A percentile compares a stretch with the other conserved stretches of the same genome.
Evolutionary conservation across 805 yeast species (phyloP).

Genomic region (Metschnikowia gelsemii): DNA sequence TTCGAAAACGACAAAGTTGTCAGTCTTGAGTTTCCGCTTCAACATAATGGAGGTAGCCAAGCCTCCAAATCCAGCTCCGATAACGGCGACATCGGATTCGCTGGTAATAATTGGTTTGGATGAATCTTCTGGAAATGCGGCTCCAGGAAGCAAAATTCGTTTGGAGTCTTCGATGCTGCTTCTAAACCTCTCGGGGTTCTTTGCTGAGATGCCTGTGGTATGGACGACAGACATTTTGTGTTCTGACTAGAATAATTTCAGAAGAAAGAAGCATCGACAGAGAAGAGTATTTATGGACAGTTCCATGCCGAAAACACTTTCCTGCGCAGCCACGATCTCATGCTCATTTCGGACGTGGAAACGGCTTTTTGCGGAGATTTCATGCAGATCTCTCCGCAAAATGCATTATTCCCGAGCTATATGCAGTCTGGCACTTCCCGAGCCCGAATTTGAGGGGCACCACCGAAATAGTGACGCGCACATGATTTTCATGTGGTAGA

Average conservation of each 20-base stretch:
- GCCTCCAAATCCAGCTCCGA: constrained; percentile 45
- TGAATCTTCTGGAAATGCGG: constrained; percentile 18
- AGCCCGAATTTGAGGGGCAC: background rate
- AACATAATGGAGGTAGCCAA: constrained; percentile 32
- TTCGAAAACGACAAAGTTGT: constrained; percentile 38
- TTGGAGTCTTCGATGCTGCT: constrained; percentile 29
- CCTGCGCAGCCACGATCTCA: background rate
- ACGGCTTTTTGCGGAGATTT: background rate
- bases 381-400: constrained; percentile 6
- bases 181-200: constrained; percentile 32
- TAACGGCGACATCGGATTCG: constrained; percentile 32
- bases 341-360: background rate
- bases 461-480: background rate
- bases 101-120: constrained; percentile 22
- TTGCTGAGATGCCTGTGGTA: constrained; percentile 32
- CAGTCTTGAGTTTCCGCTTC: constrained; percentile 26
- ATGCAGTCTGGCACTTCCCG: background rate
- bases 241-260: background rate
- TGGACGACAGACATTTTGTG: constrained; percentile 27
- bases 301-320: background rate
- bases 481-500: background rate
- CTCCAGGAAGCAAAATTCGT: constrained; percentile 27
- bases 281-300: background rate
- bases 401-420: background rate
- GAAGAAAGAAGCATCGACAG: background rate